A percentile compares a stretch with the other conserved stretches of the same genome.
Evolutionary conservation across 1,284 basidiomycete genomes (phyloP).

Genomic region (Sanghuangporus baumii): DNA sequence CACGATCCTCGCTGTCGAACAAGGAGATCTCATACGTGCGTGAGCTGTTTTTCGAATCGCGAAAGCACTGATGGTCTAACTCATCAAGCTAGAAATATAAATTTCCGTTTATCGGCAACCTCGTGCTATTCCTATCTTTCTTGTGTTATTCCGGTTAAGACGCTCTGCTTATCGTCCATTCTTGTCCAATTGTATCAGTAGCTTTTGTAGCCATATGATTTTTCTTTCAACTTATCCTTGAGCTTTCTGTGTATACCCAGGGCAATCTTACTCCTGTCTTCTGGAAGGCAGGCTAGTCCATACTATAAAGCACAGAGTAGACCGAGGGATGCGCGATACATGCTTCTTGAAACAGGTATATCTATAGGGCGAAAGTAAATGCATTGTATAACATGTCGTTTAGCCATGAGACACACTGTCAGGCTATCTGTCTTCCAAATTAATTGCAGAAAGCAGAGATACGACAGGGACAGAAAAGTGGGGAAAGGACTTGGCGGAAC

Average conservation of each 20-base stretch:
- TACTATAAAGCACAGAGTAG: background rate
- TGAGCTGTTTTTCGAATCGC: slow-evolving; percentile 19
- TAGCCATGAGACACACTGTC: slow-evolving; percentile 1
- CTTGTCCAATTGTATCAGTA: slow-evolving; percentile 3
- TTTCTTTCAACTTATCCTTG: background rate
- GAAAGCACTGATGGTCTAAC: slow-evolving; percentile 5
- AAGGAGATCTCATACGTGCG: slow-evolving; percentile 71
- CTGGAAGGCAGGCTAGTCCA: background rate
- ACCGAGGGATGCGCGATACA: background rate
- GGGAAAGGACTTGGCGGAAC: background rate
- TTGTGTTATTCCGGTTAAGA: background rate
- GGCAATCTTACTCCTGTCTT: background rate
- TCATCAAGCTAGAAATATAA: background rate
- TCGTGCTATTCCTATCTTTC: background rate
- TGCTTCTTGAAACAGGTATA: slow-evolving; percentile 7
- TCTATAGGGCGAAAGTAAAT: slow-evolving; percentile 9
- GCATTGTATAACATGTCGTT: slow-evolving; percentile 9
- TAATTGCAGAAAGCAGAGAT: slow-evolving; percentile 1
- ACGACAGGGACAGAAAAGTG: background rate
- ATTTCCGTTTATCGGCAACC: background rate
- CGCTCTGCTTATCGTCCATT: background rate
- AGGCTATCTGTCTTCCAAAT: slow-evolving; percentile 10
- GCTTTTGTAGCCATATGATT: background rate
- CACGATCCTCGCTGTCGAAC: slow-evolving; percentile 57
- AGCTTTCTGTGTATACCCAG: background rate